Evolutionary conservation across 2,329 filamentous ascomycete species (phyloP).

Genomic region (Bipolaris sorokiniana): DNA sequence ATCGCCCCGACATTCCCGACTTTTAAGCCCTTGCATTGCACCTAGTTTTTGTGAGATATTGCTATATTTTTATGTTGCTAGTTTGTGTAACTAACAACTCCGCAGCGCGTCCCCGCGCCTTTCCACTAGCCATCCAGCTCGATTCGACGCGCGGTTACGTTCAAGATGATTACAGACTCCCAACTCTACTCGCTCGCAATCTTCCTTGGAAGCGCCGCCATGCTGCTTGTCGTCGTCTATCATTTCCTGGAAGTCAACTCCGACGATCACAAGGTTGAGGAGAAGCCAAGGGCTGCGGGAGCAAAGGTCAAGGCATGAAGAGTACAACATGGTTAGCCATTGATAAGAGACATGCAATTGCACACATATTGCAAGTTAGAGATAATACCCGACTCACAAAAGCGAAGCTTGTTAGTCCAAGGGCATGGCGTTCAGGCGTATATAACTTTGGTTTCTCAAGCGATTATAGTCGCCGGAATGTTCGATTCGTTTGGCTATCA

Average conservation of each 20-base stretch:
- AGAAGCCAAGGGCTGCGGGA: conserved; percentile 36
- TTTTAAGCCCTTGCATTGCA: neutral
- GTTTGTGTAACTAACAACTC: conserved; percentile 21
- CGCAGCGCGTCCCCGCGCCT: conserved; percentile 21
- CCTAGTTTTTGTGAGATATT: conserved; percentile 8
- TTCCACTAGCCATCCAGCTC: conserved; percentile 15
- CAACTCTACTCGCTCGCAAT: conserved; percentile 91
- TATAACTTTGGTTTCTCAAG: neutral
- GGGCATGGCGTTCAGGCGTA: conserved; percentile 15
- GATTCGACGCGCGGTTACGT: conserved; percentile 37
- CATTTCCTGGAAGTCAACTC: conserved; percentile 96
- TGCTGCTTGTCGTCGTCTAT: conserved; percentile 93
- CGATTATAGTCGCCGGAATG: neutral
- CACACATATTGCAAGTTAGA: neutral
- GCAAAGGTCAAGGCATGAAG: conserved; percentile 38
- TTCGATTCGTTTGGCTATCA: neutral
- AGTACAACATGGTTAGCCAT: neutral
- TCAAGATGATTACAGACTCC: conserved; percentile 90
- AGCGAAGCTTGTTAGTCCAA: neutral
- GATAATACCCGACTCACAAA: conserved; percentile 2
- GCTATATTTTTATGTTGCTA: neutral
- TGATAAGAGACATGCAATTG: neutral
- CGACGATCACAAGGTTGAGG: conserved; percentile 54
- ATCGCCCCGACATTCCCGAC: conserved; percentile 12
- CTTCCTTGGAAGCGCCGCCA: conserved; percentile 86